Base-by-base conservation (phyloP, 805 yeast species). In the Cyberlindnera xishuangbannaensis region DNA sequence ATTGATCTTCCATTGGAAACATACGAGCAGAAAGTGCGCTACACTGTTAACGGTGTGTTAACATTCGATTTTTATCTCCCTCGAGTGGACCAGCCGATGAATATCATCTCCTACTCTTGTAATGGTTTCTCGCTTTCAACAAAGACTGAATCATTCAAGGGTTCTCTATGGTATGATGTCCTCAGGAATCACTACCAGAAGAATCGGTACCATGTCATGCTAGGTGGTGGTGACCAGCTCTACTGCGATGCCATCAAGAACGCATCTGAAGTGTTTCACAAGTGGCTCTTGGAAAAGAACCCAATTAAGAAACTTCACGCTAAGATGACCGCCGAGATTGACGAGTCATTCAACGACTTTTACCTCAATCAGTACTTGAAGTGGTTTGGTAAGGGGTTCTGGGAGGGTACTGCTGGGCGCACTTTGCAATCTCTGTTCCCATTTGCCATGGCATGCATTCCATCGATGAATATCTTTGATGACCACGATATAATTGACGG, bases 401-500 rank as follows among this genome's bases (percentile, higher is more conserved):
- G 95, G 95, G 64, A 59, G 36, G 95, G 95, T 10, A 46, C 45
- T 2, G 58, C 59, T 6, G 86, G 94, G 7, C 65, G 65, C 28
- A 80, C 94, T 1, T 55, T 73, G 23, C 95, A 87, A 55, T 41
- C 69, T 1, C 62, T 77, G 32, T 79, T 76, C 47, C 92, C 95
- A 1, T 53, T 73, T 23, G 84, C 97, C 4, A 61, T 83, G 65
- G 78, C 94, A 1, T 75, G 76, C 29, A 88, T 90, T 42, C 97
- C 98, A 6, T 71, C 81, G 22, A 67, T 90, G 34, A 90, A 88
- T 56, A 74, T 90, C 20, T 88, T 65, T 60, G 98, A 90, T 57
- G 98, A 90, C 56, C 98, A 90, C 59, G 97, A 92, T 56, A 84
- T 90, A 33, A 88, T 92, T 45, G 98, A 90, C 54, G 98, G 97